These are phyloP conservation scores for Pyrenochaeta sp. DNA, from an alignment of 2,329 filamentous ascomycete species.

Conservation along the genomic window DNA sequence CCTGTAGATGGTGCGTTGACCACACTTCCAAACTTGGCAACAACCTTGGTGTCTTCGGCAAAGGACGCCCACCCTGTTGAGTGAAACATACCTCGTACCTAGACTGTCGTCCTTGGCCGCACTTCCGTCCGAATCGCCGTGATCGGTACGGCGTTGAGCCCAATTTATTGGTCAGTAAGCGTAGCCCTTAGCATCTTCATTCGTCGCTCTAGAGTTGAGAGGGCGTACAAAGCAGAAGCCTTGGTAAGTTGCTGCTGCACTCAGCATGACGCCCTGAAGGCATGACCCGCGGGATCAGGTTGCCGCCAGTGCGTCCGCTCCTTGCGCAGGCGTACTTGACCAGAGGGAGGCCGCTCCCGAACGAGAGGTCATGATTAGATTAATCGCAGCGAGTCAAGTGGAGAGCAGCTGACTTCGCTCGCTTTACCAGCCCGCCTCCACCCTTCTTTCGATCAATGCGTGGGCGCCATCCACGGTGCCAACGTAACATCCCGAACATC, in stretches of 20 bases:
- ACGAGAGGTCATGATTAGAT: constrained; percentile 23
- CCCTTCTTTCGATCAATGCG: constrained; percentile 23
- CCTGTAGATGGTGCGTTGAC: neutral
- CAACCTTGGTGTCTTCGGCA: constrained; percentile 4
- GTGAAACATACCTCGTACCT: constrained; percentile 23
- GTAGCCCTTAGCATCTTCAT: neutral
- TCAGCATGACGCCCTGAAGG: constrained; percentile 16
- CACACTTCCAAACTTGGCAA: neutral
- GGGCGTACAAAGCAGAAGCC: constrained; percentile 14
- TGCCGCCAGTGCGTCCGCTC: constrained; percentile 17
- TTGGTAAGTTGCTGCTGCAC: constrained; percentile 8
- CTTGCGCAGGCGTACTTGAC: constrained; percentile 5
- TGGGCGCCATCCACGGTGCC: constrained; percentile 21
- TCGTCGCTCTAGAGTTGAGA: constrained; percentile 4
- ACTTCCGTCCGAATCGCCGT: constrained; percentile 7
- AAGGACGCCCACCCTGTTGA: constrained; percentile 15
- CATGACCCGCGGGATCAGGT: constrained; percentile 5
- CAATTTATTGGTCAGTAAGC: constrained; percentile 10
- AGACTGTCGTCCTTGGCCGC: constrained; percentile 10
- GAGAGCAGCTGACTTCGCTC: constrained; percentile 25
- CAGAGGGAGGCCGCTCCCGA: constrained; percentile 3
- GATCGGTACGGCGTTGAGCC: constrained; percentile 8
- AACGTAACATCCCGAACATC: constrained; percentile 20
- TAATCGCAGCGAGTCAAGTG: constrained; percentile 25
- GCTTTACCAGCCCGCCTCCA: constrained; percentile 18